phyloP scores from a whole-genome alignment of 257 asterid species.

The Lycium ferocissimum region DNA sequence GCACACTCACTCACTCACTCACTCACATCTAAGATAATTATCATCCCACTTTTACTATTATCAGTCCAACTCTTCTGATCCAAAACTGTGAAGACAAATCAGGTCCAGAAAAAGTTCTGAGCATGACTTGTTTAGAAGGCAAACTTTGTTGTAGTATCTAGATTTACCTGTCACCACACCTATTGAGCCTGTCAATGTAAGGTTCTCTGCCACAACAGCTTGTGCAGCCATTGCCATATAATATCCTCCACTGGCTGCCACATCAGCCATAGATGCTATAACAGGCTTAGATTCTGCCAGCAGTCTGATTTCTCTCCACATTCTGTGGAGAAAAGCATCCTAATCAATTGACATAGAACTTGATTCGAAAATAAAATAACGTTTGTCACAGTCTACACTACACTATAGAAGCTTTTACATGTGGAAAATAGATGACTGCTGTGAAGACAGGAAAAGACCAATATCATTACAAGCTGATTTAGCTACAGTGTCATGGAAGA shows the following conservation, averaged over 20 bases:
- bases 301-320: conserved; percentile 99
- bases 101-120: background rate
- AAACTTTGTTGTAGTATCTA: conserved; percentile 11
- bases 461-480: conserved; percentile 1
- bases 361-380: background rate
- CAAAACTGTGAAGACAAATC: background rate
- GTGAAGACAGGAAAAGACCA: background rate
- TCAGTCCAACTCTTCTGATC: conserved; percentile 13
- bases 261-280: conserved; percentile 96
- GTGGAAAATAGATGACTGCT: background rate
- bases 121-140: background rate
- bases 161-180: conserved; percentile 94
- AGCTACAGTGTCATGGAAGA: background rate
- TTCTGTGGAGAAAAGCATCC: conserved; percentile 54
- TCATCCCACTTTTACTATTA: conserved; percentile 17
- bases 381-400: conserved; percentile 26
- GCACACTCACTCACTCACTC: background rate
- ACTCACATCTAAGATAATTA: background rate
- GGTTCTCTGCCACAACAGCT: conserved; percentile 87
- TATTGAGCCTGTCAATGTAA: conserved; percentile 93
- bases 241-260: conserved; percentile 99
- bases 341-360: background rate
- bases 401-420: background rate
- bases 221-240: conserved; percentile 97
- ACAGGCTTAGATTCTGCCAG: conserved; percentile 92